Percentiles rank a stretch among this genome's conserved stretches.
phyloP scores from a whole-genome alignment of 2,329 filamentous ascomycete genomes.

The Phaeosphaeria sp. region DNA sequence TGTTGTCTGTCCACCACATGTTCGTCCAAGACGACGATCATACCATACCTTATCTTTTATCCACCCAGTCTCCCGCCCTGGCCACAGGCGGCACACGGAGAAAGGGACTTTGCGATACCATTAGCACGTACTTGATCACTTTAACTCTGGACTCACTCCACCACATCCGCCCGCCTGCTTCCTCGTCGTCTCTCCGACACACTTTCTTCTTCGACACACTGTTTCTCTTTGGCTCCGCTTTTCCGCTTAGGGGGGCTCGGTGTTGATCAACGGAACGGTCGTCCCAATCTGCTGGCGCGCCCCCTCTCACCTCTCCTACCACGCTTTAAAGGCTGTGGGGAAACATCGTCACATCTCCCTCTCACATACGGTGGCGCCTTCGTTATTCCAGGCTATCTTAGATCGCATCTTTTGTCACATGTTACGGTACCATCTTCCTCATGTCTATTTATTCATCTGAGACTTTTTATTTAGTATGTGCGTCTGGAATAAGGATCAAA shows the following conservation, averaged over 20 bases:
- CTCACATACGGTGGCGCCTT: neutral
- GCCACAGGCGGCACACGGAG: conserved; percentile 26
- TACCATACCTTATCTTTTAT: conserved; percentile 25
- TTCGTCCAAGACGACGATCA: conserved; percentile 28
- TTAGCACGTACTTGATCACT: conserved; percentile 43
- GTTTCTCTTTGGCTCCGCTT: conserved; percentile 29
- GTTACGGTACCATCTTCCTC: neutral
- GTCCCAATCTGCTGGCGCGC: conserved; percentile 29
- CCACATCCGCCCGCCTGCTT: no score
- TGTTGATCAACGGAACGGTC: conserved; percentile 39
- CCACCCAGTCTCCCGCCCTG: conserved; percentile 21
- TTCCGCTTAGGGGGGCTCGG: conserved; percentile 21
- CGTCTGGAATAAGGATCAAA: neutral
- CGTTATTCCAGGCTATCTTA: neutral
- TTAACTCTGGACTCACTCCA: conserved; percentile 17
- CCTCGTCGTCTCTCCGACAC: conserved; percentile 1
- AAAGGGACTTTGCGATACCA: conserved; percentile 41
- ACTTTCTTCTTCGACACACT: conserved; percentile 30
- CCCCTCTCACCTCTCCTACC: conserved; percentile 8
- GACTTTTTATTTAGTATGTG: neutral
- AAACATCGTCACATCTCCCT: neutral
- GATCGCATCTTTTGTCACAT: neutral
- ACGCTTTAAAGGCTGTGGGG: no score
- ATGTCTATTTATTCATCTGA: neutral
- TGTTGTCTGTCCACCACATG: conserved; percentile 8